Percentiles rank a stretch among this genome's conserved stretches.
phyloP scores from a whole-genome alignment of 768 basidiomycete species.

The Rhodotorula graminis region DNA sequence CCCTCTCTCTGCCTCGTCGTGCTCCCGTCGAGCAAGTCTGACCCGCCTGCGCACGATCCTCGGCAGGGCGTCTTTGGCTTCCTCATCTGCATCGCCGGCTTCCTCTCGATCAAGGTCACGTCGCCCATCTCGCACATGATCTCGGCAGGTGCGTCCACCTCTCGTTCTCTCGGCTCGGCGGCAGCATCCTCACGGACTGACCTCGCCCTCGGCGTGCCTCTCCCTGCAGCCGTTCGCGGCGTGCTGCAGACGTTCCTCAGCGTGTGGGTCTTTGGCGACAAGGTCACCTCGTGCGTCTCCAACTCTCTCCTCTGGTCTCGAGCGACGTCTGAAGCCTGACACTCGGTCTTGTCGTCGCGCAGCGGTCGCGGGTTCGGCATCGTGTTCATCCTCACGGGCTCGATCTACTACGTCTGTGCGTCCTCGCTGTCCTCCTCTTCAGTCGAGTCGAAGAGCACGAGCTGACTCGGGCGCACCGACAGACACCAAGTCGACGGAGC shows the following conservation, averaged over 20 bases:
- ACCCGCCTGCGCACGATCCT: too few species aligned
- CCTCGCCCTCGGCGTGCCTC: too few species aligned
- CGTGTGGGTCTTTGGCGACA: slow-evolving; percentile 71
- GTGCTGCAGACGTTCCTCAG: slow-evolving; percentile 84
- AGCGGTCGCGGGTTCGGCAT: slow-evolving; percentile 80
- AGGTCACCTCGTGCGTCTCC: slow-evolving; percentile 64
- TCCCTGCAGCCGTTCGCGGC: slow-evolving; percentile 67
- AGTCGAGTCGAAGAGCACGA: too few species aligned
- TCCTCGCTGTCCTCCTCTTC: not conserved
- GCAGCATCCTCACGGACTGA: not conserved
- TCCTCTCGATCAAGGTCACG: slow-evolving; percentile 93
- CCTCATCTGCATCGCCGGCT: slow-evolving; percentile 86
- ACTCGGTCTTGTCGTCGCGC: slow-evolving; percentile 14
- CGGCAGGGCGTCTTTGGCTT: slow-evolving; percentile 82
- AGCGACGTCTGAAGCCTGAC: slow-evolving; percentile 3
- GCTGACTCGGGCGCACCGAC: not conserved
- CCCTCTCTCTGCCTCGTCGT: too few species aligned
- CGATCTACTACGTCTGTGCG: slow-evolving; percentile 60
- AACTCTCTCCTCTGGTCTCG: slow-evolving; percentile 27
- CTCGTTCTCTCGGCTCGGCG: not conserved
- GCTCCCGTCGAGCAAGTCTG: not conserved
- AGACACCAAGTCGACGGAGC: slow-evolving; percentile 39
- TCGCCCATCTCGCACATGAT: slow-evolving; percentile 98
- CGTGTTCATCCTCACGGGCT: slow-evolving; percentile 71
- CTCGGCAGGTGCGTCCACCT: slow-evolving; percentile 55